Conservation (phyloP, 805 yeast genomes). For the Starmerella stellata region DNA sequence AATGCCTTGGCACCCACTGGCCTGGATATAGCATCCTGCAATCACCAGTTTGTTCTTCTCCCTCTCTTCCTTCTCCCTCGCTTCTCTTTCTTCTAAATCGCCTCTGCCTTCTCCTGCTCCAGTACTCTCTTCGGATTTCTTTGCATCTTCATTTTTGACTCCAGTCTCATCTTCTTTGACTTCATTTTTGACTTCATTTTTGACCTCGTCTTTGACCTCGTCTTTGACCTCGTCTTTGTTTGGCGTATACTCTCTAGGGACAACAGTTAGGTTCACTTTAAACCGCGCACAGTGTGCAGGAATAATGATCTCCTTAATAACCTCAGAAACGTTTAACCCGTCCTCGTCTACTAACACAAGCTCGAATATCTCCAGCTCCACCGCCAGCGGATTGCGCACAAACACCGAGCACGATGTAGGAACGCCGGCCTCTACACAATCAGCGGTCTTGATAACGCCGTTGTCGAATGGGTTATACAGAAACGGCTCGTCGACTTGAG, state of each 20-base stretch:
- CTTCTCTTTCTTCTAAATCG: too few relatives aligned
- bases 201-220: too few relatives aligned
- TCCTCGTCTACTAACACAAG: slow-evolving; percentile 17
- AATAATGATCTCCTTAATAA: slow-evolving; percentile 16
- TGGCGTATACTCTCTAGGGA: slow-evolving; percentile 26
- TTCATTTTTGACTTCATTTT: too few relatives aligned
- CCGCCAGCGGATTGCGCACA: slow-evolving; percentile 64
- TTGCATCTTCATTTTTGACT: too few relatives aligned
- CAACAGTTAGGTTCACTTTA: slow-evolving; percentile 13
- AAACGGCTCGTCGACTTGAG: too few relatives aligned
- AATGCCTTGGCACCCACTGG: slow-evolving; percentile 34
- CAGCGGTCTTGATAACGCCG: slow-evolving; percentile 14
- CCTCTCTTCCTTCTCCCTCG: too few relatives aligned
- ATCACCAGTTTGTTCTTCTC: slow-evolving; percentile 33
- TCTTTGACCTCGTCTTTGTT: too few relatives aligned
- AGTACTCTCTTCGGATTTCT: too few relatives aligned
- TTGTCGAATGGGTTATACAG: slow-evolving; percentile 40
- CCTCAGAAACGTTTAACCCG: slow-evolving; percentile 12
- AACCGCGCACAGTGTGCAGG: slow-evolving; percentile 18
- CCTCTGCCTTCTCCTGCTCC: too few relatives aligned
- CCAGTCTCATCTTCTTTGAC: too few relatives aligned
- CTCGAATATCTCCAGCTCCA: slow-evolving; percentile 42
- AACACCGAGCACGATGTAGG: slow-evolving; percentile 36
- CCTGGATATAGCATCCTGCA: slow-evolving; percentile 33
- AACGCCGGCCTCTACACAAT: slow-evolving; percentile 41